These are phyloP conservation scores for Colletotrichum sp. DNA, from an alignment of 2,329 filamentous ascomycete genomes.

Conservation along the genomic window DNA sequence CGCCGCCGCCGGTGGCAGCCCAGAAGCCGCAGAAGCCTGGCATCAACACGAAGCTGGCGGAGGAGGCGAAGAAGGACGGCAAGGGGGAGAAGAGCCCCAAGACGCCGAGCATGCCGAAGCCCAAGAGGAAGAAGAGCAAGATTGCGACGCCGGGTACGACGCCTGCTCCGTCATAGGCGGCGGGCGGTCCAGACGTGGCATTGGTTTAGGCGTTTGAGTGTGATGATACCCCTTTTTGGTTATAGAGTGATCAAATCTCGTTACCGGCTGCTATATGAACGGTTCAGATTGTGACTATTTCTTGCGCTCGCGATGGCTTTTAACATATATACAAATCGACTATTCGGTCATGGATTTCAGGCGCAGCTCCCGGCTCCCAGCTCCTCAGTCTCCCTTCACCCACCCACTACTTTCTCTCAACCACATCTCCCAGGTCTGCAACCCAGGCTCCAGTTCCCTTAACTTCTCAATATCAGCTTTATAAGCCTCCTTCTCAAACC, in stretches of 20 bases:
- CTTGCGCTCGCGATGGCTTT: not conserved
- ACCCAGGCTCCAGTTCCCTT: constrained; percentile 1
- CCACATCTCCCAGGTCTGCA: constrained; percentile 25
- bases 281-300: not conserved
- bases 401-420: constrained; percentile 25
- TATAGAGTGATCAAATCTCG: not conserved
- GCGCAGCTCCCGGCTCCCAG: not conserved
- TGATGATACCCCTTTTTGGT: constrained; percentile 15
- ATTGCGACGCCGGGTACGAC: constrained; percentile 25
- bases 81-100: constrained; percentile 51
- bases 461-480: constrained; percentile 9
- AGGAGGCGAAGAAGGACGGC: constrained; percentile 47
- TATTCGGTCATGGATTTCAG: not conserved
- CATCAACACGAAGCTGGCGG: constrained; percentile 46
- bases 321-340: not conserved
- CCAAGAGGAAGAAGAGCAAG: constrained; percentile 55
- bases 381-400: not conserved
- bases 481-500: constrained; percentile 17
- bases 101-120: constrained; percentile 45
- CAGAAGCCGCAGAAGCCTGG: constrained; percentile 26
- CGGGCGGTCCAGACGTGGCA: not conserved
- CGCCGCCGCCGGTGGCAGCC: constrained; percentile 4
- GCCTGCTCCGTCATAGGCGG: not conserved
- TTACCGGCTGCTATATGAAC: not conserved
- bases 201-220: not conserved